These are phyloP conservation scores for Cercospora citrullina DNA, from an alignment of 2,329 filamentous ascomycete genomes.

Conservation along the genomic window DNA sequence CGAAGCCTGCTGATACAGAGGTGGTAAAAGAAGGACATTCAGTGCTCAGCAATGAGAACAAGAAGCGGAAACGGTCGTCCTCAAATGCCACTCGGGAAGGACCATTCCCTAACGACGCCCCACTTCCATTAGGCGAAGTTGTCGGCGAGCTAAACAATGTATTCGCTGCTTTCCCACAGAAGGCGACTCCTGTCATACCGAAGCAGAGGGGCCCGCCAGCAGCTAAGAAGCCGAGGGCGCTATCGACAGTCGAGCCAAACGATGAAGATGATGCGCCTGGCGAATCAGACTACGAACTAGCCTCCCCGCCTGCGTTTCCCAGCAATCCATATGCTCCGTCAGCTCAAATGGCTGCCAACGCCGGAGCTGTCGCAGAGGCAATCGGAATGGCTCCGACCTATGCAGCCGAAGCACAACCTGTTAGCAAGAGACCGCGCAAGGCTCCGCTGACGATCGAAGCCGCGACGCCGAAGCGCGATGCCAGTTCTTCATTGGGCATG, in stretches of 20 bases:
- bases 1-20: not conserved
- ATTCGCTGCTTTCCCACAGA: not conserved
- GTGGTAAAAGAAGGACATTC: not conserved
- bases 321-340: not conserved
- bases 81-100: not conserved
- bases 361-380: not conserved
- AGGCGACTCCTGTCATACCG: not conserved
- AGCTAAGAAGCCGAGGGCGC: conserved; percentile 1
- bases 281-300: not conserved
- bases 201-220: conserved; percentile 6
- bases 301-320: not conserved
- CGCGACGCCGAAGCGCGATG: not conserved
- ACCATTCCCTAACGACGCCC: not conserved
- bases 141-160: not conserved
- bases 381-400: not conserved
- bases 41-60: not conserved
- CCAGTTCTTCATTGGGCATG: not conserved
- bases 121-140: not conserved
- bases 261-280: conserved; percentile 3
- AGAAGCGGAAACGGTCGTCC: not conserved
- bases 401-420: not conserved
- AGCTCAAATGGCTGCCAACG: not conserved
- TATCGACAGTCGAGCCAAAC: not conserved
- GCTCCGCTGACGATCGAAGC: not conserved
- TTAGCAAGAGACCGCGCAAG: not conserved